Base-by-base conservation (phyloP, 1,284 basidiomycete species). In the Puccinia triticina region DNA sequence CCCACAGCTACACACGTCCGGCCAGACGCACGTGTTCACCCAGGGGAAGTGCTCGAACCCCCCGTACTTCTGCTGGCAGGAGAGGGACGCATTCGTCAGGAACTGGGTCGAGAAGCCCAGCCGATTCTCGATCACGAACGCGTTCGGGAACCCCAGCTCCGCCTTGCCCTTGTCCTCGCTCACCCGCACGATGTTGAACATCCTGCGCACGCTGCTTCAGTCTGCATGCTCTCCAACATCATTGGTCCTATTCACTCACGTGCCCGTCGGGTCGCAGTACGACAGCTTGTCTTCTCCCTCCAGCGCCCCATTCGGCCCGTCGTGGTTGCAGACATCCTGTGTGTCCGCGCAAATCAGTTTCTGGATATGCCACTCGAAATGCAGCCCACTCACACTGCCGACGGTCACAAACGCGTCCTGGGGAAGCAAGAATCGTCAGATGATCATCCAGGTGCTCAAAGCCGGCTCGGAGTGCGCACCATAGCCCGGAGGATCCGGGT, bases 151-250 rank as follows among this genome's bases (percentile, higher is more conserved):
- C 16, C 29, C 59, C 32, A 32, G 21, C 0, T 80, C 78, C 46
- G 72, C 78, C 32, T 5, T 46, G 43, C 43, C 43, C 43, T 46
- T 46, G 2, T n/a, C n/a, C 4, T 59, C 57, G 57, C 57, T 32
- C 57, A 80, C 78, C 46, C 78, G 48, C 8, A 80, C 69, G 29
- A 80, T 80, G 69, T 80, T 80, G 43, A 40, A 80, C 78, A 80
- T 80, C 18, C 78, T 80, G 32, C 11, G n/a, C n/a, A n/a, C n/a
- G n/a, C n/a, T n/a, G n/a, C n/a, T n/a, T n/a, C n/a, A n/a, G n/a
- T n/a, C n/a, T n/a, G n/a, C n/a, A n/a, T n/a, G n/a, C n/a, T n/a
- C n/a, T n/a, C n/a, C n/a, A n/a, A n/a, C n/a, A n/a, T n/a, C n/a
- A n/a, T n/a, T n/a, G n/a, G n/a, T n/a, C n/a, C n/a, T n/a, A n/a